A percentile compares a stretch with the other conserved stretches of the same genome.
Evolutionary conservation across 2,329 filamentous ascomycete genomes (phyloP).

Genomic region (Colletotrichum falcatum): DNA sequence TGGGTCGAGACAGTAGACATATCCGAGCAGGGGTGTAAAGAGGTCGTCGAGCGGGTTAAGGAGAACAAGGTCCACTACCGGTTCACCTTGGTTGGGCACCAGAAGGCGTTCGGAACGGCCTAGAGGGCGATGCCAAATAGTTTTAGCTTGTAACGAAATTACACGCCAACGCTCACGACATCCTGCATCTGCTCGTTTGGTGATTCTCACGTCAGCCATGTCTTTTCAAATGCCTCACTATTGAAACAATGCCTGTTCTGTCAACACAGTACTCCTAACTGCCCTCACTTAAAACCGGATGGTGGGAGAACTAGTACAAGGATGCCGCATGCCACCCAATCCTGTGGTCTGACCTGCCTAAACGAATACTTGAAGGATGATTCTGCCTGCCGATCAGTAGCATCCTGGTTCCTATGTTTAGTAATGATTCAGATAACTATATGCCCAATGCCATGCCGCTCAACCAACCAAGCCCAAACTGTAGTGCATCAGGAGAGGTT

Average conservation of each 20-base stretch:
- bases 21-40: conserved; percentile 74
- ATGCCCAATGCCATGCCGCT: neutral
- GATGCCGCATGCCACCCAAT: neutral
- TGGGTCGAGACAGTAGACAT: conserved; percentile 74
- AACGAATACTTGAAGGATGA: neutral
- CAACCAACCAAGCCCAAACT: neutral
- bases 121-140: neutral
- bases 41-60: conserved; percentile 77
- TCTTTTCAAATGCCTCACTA: neutral
- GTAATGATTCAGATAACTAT: neutral
- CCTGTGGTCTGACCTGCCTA: too few relatives aligned
- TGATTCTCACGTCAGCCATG: neutral
- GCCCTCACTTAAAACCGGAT: neutral
- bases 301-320: neutral
- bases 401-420: neutral
- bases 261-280: neutral
- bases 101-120: conserved; percentile 67
- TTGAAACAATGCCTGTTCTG: too few relatives aligned
- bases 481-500: neutral
- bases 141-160: too few relatives aligned
- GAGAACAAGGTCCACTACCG: conserved; percentile 79
- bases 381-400: neutral
- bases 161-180: neutral
- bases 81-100: conserved; percentile 76
- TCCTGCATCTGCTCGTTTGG: neutral